Evolutionary conservation across 148 eudicot species (phyloP).

Genomic region (Persicaria maculosa): DNA sequence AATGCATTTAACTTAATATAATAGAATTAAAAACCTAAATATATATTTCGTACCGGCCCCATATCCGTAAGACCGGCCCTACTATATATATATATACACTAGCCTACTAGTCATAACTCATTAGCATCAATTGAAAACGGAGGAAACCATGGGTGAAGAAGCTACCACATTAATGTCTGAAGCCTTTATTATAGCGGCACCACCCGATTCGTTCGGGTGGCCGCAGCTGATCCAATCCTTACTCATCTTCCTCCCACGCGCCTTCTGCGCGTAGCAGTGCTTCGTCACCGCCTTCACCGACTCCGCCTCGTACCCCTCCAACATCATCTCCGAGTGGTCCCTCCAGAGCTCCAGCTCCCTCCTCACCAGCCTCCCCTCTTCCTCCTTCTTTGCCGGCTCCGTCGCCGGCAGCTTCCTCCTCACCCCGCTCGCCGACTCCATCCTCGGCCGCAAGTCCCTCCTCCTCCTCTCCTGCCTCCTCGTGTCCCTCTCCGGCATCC

Average conservation of each 20-base stretch:
- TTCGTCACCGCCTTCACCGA: slow-evolving; percentile 67
- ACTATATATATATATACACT: too few relatives aligned
- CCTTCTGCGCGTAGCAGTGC: slow-evolving; percentile 67
- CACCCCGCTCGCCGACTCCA: slow-evolving; percentile 51
- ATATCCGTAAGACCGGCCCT: too few relatives aligned
- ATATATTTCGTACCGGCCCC: too few relatives aligned
- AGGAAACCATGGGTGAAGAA: too few relatives aligned
- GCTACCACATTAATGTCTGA: too few relatives aligned
- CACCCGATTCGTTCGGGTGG: slow-evolving; percentile 39
- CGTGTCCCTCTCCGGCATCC: slow-evolving; percentile 58
- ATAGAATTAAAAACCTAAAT: too few relatives aligned
- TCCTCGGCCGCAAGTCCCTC: slow-evolving; percentile 50
- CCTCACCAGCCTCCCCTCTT: slow-evolving; percentile 50
- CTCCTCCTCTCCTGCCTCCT: slow-evolving; percentile 30
- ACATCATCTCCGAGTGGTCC: slow-evolving; percentile 53
- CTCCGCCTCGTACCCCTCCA: slow-evolving; percentile 14
- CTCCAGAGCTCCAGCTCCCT: slow-evolving; percentile 43
- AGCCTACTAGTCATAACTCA: too few relatives aligned
- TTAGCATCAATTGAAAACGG: too few relatives aligned
- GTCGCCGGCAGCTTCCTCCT: slow-evolving; percentile 41
- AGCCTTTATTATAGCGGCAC: slow-evolving; percentile 9
- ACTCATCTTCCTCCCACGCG: slow-evolving; percentile 50
- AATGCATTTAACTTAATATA: too few relatives aligned
- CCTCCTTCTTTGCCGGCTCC: slow-evolving; percentile 60
- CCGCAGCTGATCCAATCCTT: slow-evolving; percentile 38